Evolutionary conservation across 495 filamentous ascomycete genomes (phyloP).

Genomic region (Oleoguttula mirabilis): DNA sequence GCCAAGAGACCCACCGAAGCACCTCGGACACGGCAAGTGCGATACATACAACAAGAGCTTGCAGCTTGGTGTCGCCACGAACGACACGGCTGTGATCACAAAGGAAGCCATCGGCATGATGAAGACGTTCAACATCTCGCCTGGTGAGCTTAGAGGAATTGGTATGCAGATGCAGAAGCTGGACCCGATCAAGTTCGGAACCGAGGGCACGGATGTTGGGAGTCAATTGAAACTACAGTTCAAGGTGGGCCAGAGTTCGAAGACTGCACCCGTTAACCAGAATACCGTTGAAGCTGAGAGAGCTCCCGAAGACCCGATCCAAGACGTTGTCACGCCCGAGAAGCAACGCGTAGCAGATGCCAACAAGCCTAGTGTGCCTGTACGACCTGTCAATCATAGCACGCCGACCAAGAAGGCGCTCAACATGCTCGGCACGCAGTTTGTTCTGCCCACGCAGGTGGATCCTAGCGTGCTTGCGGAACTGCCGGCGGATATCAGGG

Average conservation of each 20-base stretch:
- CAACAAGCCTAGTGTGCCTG: slow-evolving; percentile 32
- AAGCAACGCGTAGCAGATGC: slow-evolving; percentile 11
- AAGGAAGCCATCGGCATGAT: slow-evolving; percentile 77
- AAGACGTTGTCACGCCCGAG: slow-evolving; percentile 48
- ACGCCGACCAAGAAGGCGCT: slow-evolving; percentile 50
- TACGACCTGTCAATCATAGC: slow-evolving; percentile 16
- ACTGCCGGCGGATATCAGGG: slow-evolving; percentile 66
- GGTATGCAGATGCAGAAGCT: slow-evolving; percentile 88
- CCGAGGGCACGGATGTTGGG: slow-evolving; percentile 25
- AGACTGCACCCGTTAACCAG: slow-evolving; percentile 8
- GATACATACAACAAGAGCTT: slow-evolving; percentile 84
- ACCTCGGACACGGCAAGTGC: slow-evolving; percentile 90
- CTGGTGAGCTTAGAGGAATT: slow-evolving; percentile 79
- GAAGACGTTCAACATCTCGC: slow-evolving; percentile 67
- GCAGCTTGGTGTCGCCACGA: slow-evolving; percentile 69
- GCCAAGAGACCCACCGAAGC: slow-evolving; percentile 83
- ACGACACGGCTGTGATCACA: slow-evolving; percentile 52
- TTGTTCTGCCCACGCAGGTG: slow-evolving; percentile 68
- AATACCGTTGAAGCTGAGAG: slow-evolving; percentile 11
- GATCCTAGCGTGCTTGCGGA: slow-evolving; percentile 66
- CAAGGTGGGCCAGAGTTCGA: slow-evolving; percentile 25
- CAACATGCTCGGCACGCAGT: slow-evolving; percentile 75
- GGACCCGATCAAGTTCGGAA: slow-evolving; percentile 52
- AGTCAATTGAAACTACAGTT: slow-evolving; percentile 52
- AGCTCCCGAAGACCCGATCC: slow-evolving; percentile 38